Base-by-base conservation (phyloP, 140 eudicot species). In the Senecio squalidus region DNA sequence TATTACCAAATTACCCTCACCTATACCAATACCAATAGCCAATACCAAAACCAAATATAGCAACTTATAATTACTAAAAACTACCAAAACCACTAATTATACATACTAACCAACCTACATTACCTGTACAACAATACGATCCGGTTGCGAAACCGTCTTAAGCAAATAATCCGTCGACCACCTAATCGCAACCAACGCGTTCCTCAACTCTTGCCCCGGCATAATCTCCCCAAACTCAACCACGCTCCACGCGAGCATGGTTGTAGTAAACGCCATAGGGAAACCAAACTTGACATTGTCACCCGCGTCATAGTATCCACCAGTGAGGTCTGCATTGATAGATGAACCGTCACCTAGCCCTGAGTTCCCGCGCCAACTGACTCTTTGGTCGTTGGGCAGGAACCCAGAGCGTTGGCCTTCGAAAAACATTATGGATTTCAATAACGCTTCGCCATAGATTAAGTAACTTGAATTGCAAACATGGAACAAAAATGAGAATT, bases 191-290 rank as follows among this genome's bases (percentile, higher is more conserved):
- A 76, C 96, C 76, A 92, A 53, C 27, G 89, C 77, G 31, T 84
- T 81, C 80, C 86, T 66, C 54, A 79, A 41, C 58, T 92, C 98
- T 5, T 34, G 50, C 11, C 91, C 66, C 27, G 95, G 92, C 98
- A 92, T 92, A 41, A 39, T 5, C 8, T 84, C 86, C 1, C 96
- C 95, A 6, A 92, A 92, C 73, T 92, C 96, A 18, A 84, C 56
- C 33, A 92, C 96, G 60, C 96, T 81, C 98, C 98, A 92, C 14
- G 98, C 92, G 72, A 92, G 50, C 96, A 92, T 92, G n/a, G 96
- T 92, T 9, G 96, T 87, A 13, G 96, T 81, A 23, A 92, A 92
- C 14, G 98, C 96, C 98, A 92, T 87, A 22, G 98, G 98, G 6
- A 92, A 92, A 50, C 78, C 81, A 17, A 87, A 92, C 84, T 92